Conservation (phyloP, 176 grass and related monocot genomes). For the Carex parvula region DNA sequence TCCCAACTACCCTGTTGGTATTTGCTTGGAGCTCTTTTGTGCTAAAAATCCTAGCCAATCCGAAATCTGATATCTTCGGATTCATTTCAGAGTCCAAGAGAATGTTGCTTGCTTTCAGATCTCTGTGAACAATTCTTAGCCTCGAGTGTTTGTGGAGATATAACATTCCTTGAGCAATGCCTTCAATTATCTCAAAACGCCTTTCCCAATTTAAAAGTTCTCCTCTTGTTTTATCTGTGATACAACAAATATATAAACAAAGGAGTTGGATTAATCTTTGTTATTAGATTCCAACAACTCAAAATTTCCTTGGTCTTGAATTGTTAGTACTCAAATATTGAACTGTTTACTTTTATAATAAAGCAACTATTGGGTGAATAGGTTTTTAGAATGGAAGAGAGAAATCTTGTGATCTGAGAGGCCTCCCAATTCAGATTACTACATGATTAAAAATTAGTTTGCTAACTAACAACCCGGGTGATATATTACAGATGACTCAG, state of each 20-base stretch:
- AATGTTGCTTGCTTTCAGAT: slow-evolving; percentile 16
- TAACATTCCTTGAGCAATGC: slow-evolving; percentile 6
- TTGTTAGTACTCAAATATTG: not conserved
- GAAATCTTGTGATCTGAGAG: not conserved
- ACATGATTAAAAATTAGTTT: not conserved
- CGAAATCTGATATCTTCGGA: slow-evolving; percentile 21
- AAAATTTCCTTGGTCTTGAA: no score
- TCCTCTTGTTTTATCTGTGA: not conserved
- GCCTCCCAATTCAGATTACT: not conserved
- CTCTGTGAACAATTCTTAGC: slow-evolving; percentile 13
- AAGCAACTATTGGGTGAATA: not conserved
- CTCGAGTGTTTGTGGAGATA: slow-evolving; percentile 10
- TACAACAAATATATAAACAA: not conserved
- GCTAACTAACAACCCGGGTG: not conserved
- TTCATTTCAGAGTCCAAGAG: slow-evolving; percentile 12
- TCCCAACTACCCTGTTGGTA: slow-evolving; percentile 1
- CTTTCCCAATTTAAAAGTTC: slow-evolving; percentile 6
- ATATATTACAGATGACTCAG: not conserved
- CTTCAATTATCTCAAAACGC: slow-evolving; percentile 20
- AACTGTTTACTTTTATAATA: no score
- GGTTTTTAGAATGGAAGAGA: not conserved
- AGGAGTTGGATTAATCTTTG: not conserved
- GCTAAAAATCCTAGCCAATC: not conserved
- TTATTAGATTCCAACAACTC: not conserved
- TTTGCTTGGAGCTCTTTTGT: not conserved